Conservation (phyloP, 1,284 basidiomycete species). For the Trichosporon sp. region DNA sequence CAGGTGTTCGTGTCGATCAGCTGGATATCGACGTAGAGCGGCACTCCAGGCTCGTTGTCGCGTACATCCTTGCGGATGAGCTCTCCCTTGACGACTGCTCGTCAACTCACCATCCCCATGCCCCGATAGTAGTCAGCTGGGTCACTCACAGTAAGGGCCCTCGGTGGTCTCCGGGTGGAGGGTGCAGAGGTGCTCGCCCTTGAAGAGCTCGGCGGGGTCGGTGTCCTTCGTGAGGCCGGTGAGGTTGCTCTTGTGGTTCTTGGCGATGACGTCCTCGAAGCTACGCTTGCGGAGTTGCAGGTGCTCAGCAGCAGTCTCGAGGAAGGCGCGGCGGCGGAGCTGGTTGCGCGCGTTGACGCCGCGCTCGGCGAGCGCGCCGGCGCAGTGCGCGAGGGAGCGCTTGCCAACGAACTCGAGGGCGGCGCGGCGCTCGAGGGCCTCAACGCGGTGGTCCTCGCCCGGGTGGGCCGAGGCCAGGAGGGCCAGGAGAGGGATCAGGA, state of each 20-base stretch:
- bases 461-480: slow-evolving; percentile 18
- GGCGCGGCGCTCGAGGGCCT: slow-evolving; percentile 10
- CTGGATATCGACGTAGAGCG: slow-evolving; percentile 41
- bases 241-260: slow-evolving; percentile 13
- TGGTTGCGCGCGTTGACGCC: slow-evolving; percentile 12
- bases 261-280: slow-evolving; percentile 5
- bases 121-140: not conserved
- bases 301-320: not conserved
- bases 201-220: slow-evolving; percentile 14
- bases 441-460: slow-evolving; percentile 14
- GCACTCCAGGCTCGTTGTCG: slow-evolving; percentile 56
- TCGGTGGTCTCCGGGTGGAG: slow-evolving; percentile 24
- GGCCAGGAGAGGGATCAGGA: slow-evolving; percentile 18
- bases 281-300: not conserved
- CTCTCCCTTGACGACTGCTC: slow-evolving; percentile 23
- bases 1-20: slow-evolving; percentile 67
- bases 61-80: slow-evolving; percentile 54
- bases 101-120: not conserved
- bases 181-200: slow-evolving; percentile 14
- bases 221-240: slow-evolving; percentile 19
- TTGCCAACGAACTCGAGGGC: slow-evolving; percentile 7
- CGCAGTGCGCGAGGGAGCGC: slow-evolving; percentile 16
- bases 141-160: slow-evolving; percentile 24
- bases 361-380: slow-evolving; percentile 6
- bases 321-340: slow-evolving; percentile 6